A percentile compares a stretch with the other conserved stretches of the same genome.
These are phyloP conservation scores for Ustilago tritici DNA, from an alignment of 1,284 basidiomycete genomes.

Conservation along the genomic window DNA sequence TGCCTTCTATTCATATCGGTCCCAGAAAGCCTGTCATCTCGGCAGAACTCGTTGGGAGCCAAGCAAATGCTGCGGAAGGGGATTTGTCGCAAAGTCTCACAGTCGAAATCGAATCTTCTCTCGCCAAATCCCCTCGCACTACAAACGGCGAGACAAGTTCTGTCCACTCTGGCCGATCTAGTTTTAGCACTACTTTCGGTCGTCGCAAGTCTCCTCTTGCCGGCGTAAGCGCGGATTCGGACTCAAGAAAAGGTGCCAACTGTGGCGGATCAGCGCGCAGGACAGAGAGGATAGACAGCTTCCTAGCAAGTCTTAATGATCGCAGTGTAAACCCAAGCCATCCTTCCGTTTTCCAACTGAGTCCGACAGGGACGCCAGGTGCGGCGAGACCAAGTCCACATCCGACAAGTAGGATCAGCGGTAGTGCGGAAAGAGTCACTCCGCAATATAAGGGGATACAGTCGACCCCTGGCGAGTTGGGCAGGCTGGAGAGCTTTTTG, in stretches of 20 bases:
- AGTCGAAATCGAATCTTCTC: slow-evolving; percentile 39
- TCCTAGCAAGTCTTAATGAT: slow-evolving; percentile 46
- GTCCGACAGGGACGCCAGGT: not conserved
- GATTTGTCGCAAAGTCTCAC: slow-evolving; percentile 28
- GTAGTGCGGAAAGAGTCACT: not conserved
- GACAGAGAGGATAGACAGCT: slow-evolving; percentile 48
- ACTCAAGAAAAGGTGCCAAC: not conserved
- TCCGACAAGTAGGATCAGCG: not conserved
- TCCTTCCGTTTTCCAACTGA: slow-evolving; percentile 33
- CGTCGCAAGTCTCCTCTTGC: slow-evolving; percentile 30
- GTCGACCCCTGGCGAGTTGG: slow-evolving; percentile 36
- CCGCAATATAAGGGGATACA: slow-evolving; percentile 7
- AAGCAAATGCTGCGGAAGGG: not conserved
- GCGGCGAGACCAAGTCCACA: not conserved
- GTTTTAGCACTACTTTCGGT: slow-evolving; percentile 52
- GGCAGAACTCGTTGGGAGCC: not conserved
- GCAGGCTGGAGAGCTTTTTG: slow-evolving; percentile 43
- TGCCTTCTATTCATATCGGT: slow-evolving; percentile 44
- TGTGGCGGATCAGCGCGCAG: not conserved
- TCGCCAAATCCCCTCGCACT: slow-evolving; percentile 20
- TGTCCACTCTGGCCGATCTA: slow-evolving; percentile 18
- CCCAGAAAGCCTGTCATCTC: not conserved
- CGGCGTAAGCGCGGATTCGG: not conserved
- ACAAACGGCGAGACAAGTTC: slow-evolving; percentile 23
- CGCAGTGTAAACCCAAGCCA: slow-evolving; percentile 24